phyloP scores from a whole-genome alignment of 768 basidiomycete species.

The Suillus occidentalis region DNA sequence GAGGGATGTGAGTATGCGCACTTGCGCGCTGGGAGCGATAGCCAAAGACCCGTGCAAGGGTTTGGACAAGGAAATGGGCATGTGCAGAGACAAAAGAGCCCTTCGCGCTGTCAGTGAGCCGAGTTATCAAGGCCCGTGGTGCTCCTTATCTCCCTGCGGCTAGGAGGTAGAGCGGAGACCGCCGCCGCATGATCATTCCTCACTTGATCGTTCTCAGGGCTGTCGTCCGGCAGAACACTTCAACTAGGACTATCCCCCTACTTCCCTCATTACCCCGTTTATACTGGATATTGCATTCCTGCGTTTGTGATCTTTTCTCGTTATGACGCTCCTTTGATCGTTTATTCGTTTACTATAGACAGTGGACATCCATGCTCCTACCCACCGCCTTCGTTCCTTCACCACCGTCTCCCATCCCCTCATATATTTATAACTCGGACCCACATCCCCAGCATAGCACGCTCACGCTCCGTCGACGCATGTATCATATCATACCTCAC shows the following conservation, averaged over 20 bases:
- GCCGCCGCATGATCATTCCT: neutral
- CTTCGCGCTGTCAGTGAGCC: neutral
- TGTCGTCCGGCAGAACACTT: neutral
- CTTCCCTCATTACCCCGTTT: neutral
- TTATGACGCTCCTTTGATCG: neutral
- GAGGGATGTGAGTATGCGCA: neutral
- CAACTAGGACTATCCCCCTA: neutral
- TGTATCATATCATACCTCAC: conserved; percentile 7
- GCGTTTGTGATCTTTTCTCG: neutral
- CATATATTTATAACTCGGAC: neutral
- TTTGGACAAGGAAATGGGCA: neutral
- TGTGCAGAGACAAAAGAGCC: neutral
- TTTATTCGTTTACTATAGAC: neutral
- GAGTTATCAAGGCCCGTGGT: neutral
- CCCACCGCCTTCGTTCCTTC: neutral
- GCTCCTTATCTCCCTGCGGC: neutral
- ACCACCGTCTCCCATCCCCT: neutral
- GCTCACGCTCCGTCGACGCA: neutral
- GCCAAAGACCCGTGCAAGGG: neutral
- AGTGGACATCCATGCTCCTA: neutral
- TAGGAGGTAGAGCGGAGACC: neutral
- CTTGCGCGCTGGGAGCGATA: neutral
- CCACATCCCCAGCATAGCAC: neutral
- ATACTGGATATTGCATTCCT: neutral
- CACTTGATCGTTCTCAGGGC: neutral